These are phyloP conservation scores for Coemansia sp. DNA, from an alignment of 192 early-diverging fungal genomes.

Conservation along the genomic window DNA sequence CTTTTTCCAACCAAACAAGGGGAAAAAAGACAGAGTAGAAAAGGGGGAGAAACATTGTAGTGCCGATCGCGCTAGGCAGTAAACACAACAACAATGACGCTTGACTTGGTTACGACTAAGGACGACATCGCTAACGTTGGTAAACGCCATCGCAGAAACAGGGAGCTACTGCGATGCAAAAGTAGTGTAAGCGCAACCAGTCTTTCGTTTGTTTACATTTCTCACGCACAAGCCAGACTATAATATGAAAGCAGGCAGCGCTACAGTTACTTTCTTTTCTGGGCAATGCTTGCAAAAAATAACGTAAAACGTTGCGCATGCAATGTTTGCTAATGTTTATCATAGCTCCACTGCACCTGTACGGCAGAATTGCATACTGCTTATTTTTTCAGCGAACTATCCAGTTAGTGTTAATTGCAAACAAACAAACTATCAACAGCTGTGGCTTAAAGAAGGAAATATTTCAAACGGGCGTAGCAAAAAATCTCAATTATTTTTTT, in stretches of 20 bases:
- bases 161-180: not conserved
- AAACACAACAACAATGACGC: constrained; percentile 8
- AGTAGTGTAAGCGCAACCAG: not conserved
- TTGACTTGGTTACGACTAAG: not conserved
- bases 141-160: not conserved
- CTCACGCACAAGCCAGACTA: not conserved
- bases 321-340: constrained; percentile 6
- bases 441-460: not conserved
- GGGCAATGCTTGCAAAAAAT: not conserved
- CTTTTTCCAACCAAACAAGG: too few species aligned
- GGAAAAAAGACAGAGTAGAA: not conserved
- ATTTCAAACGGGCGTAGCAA: too few species aligned
- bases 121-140: constrained; percentile 13
- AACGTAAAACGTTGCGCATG: not conserved
- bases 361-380: not conserved
- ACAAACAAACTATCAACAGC: constrained; percentile 4
- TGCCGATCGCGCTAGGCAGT: constrained; percentile 5
- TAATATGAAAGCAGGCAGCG: not conserved
- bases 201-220: not conserved
- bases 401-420: too few species aligned
- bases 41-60: not conserved
- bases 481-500: not conserved
- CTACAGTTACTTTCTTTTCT: not conserved
- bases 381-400: not conserved
- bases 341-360: not conserved